Percentiles rank a stretch among this genome's conserved stretches.
phyloP scores from a whole-genome alignment of 2,329 filamentous ascomycete species.

The Calonectria montana region DNA sequence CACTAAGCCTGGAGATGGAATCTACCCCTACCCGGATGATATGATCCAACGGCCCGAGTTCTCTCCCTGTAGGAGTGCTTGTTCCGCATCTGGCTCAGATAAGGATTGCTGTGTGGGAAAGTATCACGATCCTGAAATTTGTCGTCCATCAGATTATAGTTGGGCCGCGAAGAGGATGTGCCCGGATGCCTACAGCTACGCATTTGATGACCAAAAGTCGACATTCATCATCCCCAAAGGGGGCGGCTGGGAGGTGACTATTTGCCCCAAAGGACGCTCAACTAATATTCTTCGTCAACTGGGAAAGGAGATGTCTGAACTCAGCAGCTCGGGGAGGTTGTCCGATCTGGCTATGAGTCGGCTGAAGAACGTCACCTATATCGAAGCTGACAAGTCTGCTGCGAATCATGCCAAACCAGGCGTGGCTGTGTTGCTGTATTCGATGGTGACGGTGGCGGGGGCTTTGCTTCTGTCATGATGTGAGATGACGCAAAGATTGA shows the following conservation, averaged over 20 bases:
- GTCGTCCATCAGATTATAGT: slow-evolving; percentile 76
- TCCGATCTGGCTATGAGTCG: slow-evolving; percentile 45
- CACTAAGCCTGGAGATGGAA: slow-evolving; percentile 75
- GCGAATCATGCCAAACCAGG: slow-evolving; percentile 35
- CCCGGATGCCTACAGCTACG: slow-evolving; percentile 86
- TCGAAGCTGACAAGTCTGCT: slow-evolving; percentile 45
- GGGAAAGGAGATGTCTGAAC: slow-evolving; percentile 58
- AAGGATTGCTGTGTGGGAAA: slow-evolving; percentile 81
- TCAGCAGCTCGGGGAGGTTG: slow-evolving; percentile 57
- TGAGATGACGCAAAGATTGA: not conserved
- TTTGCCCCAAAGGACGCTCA: slow-evolving; percentile 75
- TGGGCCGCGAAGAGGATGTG: slow-evolving; percentile 78
- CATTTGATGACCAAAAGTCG: slow-evolving; percentile 69
- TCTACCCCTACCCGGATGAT: slow-evolving; percentile 85
- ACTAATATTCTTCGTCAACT: slow-evolving; percentile 69
- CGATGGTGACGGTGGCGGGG: slow-evolving; percentile 21
- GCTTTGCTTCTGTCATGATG: slow-evolving; percentile 33
- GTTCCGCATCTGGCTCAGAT: slow-evolving; percentile 73
- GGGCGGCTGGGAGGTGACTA: slow-evolving; percentile 81
- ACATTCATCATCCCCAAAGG: slow-evolving; percentile 74
- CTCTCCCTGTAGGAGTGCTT: slow-evolving; percentile 82
- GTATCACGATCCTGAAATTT: slow-evolving; percentile 72
- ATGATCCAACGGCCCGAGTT: slow-evolving; percentile 77
- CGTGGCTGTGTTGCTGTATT: slow-evolving; percentile 21
- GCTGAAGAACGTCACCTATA: slow-evolving; percentile 49